phyloP scores from a whole-genome alignment of 768 basidiomycete species.

The Tulasnella sp. region DNA sequence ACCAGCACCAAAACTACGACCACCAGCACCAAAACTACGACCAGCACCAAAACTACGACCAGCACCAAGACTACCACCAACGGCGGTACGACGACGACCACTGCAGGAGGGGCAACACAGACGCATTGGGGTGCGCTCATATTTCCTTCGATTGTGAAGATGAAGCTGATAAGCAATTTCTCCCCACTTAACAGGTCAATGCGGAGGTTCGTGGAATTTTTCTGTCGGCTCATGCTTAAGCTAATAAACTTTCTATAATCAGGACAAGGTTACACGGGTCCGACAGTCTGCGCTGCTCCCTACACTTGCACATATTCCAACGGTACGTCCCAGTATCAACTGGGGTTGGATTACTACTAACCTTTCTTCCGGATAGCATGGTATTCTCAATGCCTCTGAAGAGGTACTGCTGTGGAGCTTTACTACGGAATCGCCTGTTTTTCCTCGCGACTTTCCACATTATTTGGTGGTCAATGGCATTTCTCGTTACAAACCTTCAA shows the following conservation, averaged over 20 bases:
- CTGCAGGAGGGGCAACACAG: too few species aligned
- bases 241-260: background rate
- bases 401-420: background rate
- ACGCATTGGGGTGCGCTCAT: background rate
- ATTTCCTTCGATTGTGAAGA: background rate
- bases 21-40: background rate
- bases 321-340: background rate
- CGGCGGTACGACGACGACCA: background rate
- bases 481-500: too few species aligned
- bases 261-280: slow-evolving; percentile 19
- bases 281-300: slow-evolving; percentile 16
- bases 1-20: slow-evolving; percentile 21
- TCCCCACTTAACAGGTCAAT: background rate
- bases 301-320: slow-evolving; percentile 21
- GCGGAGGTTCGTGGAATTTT: background rate
- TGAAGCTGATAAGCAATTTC: background rate
- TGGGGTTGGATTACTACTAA: background rate
- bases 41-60: slow-evolving; percentile 7
- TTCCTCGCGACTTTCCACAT: background rate
- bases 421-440: background rate
- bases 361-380: background rate
- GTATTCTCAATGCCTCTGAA: background rate
- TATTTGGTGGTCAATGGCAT: too few species aligned
- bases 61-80: slow-evolving; percentile 9
- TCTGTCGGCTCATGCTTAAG: background rate